These are phyloP conservation scores for Hortaea werneckii DNA, from an alignment of 2,329 filamentous ascomycete species.

Conservation along the genomic window DNA sequence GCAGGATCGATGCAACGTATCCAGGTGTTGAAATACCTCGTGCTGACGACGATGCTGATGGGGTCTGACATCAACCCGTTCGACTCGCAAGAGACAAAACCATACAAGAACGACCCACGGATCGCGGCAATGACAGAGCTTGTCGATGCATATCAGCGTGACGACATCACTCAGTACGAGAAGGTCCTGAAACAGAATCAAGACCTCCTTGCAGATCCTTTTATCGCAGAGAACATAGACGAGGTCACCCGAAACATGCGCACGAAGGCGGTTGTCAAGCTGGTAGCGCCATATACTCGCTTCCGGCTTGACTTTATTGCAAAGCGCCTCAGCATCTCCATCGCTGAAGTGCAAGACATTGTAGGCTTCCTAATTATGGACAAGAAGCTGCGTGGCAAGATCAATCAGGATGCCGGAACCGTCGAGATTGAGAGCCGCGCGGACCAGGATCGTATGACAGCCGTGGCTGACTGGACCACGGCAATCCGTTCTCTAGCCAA, in stretches of 20 bases:
- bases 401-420: slow-evolving; percentile 78
- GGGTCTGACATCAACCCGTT: slow-evolving; percentile 98
- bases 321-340: slow-evolving; percentile 73
- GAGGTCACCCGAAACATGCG: slow-evolving; percentile 98
- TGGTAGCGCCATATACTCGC: slow-evolving; percentile 88
- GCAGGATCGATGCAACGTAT: slow-evolving; percentile 92
- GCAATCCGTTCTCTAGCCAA: slow-evolving; percentile 60
- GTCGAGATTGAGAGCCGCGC: slow-evolving; percentile 68
- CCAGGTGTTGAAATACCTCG: slow-evolving; percentile 92
- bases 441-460: slow-evolving; percentile 63
- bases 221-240: slow-evolving; percentile 98
- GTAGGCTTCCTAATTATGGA: slow-evolving; percentile 90
- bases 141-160: slow-evolving; percentile 90
- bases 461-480: slow-evolving; percentile 61
- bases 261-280: slow-evolving; percentile 84
- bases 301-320: slow-evolving; percentile 86
- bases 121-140: slow-evolving; percentile 96
- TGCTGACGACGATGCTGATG: slow-evolving; percentile 96
- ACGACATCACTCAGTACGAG: slow-evolving; percentile 89
- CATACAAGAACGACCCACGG: slow-evolving; percentile 89
- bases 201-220: slow-evolving; percentile 81
- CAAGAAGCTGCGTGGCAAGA: slow-evolving; percentile 73
- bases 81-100: slow-evolving; percentile 96
- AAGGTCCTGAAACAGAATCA: slow-evolving; percentile 75
- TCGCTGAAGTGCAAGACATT: slow-evolving; percentile 86